Conservation (phyloP, 2,329 filamentous ascomycete genomes). For the Periconia macrospinosa region DNA sequence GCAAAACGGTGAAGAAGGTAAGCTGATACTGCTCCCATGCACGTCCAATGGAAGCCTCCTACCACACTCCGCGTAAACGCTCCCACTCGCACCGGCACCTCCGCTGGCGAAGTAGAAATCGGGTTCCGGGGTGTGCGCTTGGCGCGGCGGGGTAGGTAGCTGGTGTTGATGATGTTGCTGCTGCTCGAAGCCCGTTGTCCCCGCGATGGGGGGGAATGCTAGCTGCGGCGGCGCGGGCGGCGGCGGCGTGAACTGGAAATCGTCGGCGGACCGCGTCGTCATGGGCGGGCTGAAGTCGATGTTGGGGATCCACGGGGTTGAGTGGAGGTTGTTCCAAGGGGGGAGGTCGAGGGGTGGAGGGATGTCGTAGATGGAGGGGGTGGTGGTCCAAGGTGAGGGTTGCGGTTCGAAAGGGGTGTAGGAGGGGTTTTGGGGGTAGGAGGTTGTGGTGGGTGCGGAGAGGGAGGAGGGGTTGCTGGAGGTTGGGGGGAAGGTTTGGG, state of each 20-base stretch:
- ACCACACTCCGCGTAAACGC: constrained; percentile 6
- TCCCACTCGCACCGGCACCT: background rate
- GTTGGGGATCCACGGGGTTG: constrained; percentile 19
- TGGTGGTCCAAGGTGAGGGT: constrained; percentile 14
- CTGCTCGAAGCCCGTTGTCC: background rate
- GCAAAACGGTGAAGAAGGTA: constrained; percentile 13
- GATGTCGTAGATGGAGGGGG: constrained; percentile 15
- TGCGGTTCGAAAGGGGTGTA: constrained; percentile 8
- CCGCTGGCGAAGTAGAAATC: constrained; percentile 12
- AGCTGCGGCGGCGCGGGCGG: background rate
- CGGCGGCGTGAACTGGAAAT: constrained; percentile 16
- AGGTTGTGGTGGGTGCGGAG: constrained; percentile 12
- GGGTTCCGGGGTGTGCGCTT: constrained; percentile 11
- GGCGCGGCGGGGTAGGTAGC: constrained; percentile 14
- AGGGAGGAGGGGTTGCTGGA: constrained; percentile 10
- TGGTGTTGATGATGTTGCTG: constrained; percentile 9
- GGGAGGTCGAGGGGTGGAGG: constrained; percentile 13
- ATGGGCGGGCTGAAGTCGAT: constrained; percentile 11
- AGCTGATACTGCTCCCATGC: constrained; percentile 16
- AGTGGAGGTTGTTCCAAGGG: constrained; percentile 17
- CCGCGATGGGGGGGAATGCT: too few relatives aligned
- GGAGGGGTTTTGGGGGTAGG: constrained; percentile 11
- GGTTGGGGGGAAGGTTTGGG: constrained; percentile 9
- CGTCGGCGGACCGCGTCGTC: constrained; percentile 8
- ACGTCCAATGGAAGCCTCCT: constrained; percentile 8